Base-by-base conservation (phyloP, 1,284 basidiomycete species). In the Takashimella tepidaria region DNA sequence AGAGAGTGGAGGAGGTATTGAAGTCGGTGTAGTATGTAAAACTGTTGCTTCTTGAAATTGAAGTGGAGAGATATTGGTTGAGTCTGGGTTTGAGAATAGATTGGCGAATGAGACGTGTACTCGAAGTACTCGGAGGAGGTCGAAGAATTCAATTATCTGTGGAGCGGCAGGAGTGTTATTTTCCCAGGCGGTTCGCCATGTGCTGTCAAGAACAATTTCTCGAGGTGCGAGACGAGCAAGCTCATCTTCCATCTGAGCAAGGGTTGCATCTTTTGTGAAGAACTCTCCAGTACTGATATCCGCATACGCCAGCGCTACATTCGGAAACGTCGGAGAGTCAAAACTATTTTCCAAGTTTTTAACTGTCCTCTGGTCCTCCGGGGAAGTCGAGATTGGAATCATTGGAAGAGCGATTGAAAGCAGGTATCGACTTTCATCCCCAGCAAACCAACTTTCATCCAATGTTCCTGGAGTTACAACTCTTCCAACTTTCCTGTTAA, bases 211-310 rank as follows among this genome's bases (percentile, higher is more conserved):
- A 25, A 97, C 84, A 44, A 95, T 81, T 70, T 96, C 92, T 45
- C 83, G 82, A 4, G 92, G 92, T 13, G 78, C 76, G 49, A 96
- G 86, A 16, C 91, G 83, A 8, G 84, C 83, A n/a, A 96, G 77
- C 60, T 95, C 87, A 69, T 96, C 90, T 55, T 83, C 82, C 20
- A 97, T 75, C 45, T 75, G 77, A 10, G 83, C 81, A 2, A 80
- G 55, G 2, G 78, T 76, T 1, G 82, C 79, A 3, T 74, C 71
- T 63, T 88, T 88, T 1, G 87, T 86, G 72, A 88, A 92, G 73
- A 93, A 91, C 66, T 93, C 89, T 56, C 92, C 92, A 0, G 92
- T 96, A 4, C 92, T 92, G n/a, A 93, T 83, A 69, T 97, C 93
- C 24, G 90, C 90, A 85, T 92, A 96, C 2, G 92, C 90, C 26